Base-by-base conservation (phyloP, 2,329 filamentous ascomycete species). In the Ophiognomonia clavigignenti-juglandacearum region DNA sequence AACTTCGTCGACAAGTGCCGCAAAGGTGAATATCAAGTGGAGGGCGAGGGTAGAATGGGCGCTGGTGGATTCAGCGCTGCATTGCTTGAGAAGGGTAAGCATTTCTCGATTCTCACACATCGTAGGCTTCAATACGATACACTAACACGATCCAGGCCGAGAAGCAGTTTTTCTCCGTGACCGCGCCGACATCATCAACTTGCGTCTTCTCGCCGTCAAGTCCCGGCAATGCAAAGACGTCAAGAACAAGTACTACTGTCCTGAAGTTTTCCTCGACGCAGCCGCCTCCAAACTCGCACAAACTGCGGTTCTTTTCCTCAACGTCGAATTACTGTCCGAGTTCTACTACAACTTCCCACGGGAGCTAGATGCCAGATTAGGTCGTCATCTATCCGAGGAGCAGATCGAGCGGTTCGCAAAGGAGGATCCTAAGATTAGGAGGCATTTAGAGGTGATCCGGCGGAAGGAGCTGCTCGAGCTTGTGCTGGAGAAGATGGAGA, bases 301-400 rank as follows among this genome's bases (percentile, higher is more conserved):
- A 2, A 98, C 93, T 0, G 92, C 93, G 2, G 93, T 98, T 8
- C 80, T 98, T 0, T 98, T 98, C 74, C 78, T 98, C 24, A 96
- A 98, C 60, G 93, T 97, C 10, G 95, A 98, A 69, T 78, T 98
- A 18, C 79, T 98, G 16, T 92, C 88, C 2, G 95, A 98, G 61
- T 98, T 97, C 64, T 96, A 96, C 71, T 96, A 96, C 69, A 90
- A 93, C 62, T 98, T 98, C 67, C 93, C 93, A 1, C 81, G 93
- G 32, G 90, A 96, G 63, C 78, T 98, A 11, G 93, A 98, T 64
- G 72, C 85, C 50, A 82, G 91, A 27, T 83, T 98, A 10, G 89
- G 92, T 38, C 82, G 89, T 22, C 85, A 89, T 57, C 75, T 96
- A 51, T 80, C 81, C 27, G 81, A 86, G 46, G 82, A 83, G 6